These are phyloP conservation scores for Fusarium verticillioides DNA, from an alignment of 2,329 filamentous ascomycete genomes.

Conservation along the genomic window DNA sequence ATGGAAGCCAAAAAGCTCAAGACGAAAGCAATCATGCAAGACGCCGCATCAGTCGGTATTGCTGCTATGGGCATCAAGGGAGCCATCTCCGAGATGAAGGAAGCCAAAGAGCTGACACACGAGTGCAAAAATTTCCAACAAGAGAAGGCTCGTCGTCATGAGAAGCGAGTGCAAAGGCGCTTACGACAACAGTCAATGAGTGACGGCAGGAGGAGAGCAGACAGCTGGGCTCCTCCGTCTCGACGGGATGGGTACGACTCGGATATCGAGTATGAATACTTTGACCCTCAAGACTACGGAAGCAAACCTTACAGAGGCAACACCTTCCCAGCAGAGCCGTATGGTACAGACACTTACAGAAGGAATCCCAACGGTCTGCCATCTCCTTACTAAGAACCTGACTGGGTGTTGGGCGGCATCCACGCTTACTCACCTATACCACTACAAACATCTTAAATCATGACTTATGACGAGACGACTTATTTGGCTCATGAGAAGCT, in stretches of 20 bases:
- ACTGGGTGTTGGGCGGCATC: neutral
- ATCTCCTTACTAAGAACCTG: constrained; percentile 37
- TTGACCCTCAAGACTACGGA: constrained; percentile 57
- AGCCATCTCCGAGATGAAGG: constrained; percentile 66
- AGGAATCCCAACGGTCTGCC: constrained; percentile 49
- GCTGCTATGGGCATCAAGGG: constrained; percentile 68
- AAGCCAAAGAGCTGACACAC: constrained; percentile 61
- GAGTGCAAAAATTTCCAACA: constrained; percentile 61
- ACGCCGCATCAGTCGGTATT: constrained; percentile 68
- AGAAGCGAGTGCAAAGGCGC: constrained; percentile 57
- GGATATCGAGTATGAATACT: constrained; percentile 54
- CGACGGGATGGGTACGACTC: constrained; percentile 54
- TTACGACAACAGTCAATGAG: constrained; percentile 37
- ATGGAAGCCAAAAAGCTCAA: constrained; percentile 67
- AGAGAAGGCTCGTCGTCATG: constrained; percentile 62
- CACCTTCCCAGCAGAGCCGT: constrained; percentile 31
- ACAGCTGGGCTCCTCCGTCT: constrained; percentile 58
- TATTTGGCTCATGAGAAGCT: constrained; percentile 25
- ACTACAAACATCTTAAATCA: constrained; percentile 21
- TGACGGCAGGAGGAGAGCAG: constrained; percentile 55
- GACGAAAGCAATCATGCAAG: constrained; percentile 66
- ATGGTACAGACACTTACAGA: constrained; percentile 28
- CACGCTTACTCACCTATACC: constrained; percentile 3
- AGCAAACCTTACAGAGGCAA: constrained; percentile 43
- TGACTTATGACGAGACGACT: constrained; percentile 44